Percentiles rank a stretch among this genome's conserved stretches.
Conservation (phyloP, 2,329 filamentous ascomycete genomes). For the Fusarium musae region DNA sequence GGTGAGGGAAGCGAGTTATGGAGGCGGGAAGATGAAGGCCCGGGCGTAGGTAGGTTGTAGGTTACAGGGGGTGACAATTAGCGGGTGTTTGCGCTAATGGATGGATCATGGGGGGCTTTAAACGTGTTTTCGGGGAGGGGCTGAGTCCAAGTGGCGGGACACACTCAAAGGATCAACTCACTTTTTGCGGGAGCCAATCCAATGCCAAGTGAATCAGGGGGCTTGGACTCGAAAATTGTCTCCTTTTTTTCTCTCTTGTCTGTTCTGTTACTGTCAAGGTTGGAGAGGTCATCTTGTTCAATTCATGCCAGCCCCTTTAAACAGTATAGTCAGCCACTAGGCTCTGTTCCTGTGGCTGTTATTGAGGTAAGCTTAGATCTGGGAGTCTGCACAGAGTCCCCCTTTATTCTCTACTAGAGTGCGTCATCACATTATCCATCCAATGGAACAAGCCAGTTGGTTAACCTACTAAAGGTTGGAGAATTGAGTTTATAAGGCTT, state of each 20-base stretch:
- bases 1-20: conserved; percentile 12
- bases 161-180: not conserved
- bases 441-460: not conserved
- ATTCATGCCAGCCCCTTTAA: conserved; percentile 10
- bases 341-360: not conserved
- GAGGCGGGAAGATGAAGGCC: conserved; percentile 25
- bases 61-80: conserved; percentile 4
- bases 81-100: not conserved
- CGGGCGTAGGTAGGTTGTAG: conserved; percentile 12
- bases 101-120: conserved; percentile 11
- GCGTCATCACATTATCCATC: conserved; percentile 1
- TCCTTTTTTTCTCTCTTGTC: conserved; percentile 1
- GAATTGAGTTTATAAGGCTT: conserved; percentile 1
- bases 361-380: conserved; percentile 7
- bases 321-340: conserved; percentile 3
- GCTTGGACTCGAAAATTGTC: not conserved
- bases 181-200: conserved; percentile 1
- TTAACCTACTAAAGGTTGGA: not conserved
- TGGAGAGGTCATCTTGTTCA: not conserved
- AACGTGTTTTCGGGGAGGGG: conserved; percentile 11
- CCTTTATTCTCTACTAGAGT: not conserved
- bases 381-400: not conserved
- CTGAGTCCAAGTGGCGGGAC: conserved; percentile 17
- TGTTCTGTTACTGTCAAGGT: not conserved
- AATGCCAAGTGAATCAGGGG: conserved; percentile 31